Percentiles rank a stretch among this genome's conserved stretches.
These are phyloP conservation scores for Ceratocystiopsis minuta DNA, from an alignment of 2,329 filamentous ascomycete species.

Conservation along the genomic window DNA sequence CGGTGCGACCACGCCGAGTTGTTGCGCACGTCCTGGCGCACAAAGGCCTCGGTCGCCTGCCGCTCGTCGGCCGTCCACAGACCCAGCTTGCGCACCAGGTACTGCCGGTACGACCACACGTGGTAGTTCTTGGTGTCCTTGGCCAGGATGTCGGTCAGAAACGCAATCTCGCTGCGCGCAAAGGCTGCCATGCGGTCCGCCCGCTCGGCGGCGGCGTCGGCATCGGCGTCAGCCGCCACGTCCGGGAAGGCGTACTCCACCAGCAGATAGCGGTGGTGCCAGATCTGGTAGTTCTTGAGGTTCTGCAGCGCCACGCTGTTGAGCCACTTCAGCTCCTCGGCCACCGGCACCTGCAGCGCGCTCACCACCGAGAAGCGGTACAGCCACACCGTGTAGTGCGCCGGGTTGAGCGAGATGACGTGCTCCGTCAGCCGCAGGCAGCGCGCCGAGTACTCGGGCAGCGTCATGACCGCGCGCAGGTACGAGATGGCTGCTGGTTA, in stretches of 20 bases:
- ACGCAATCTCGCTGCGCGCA: conserved; percentile 49
- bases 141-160: conserved; percentile 63
- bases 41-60: conserved; percentile 49
- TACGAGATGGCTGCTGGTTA: conserved; percentile 57
- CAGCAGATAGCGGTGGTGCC: conserved; percentile 55
- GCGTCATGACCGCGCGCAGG: conserved; percentile 81
- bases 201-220: too few species aligned
- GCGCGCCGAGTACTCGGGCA: conserved; percentile 64
- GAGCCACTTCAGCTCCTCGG: conserved; percentile 67
- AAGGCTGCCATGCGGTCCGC: conserved; percentile 36
- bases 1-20: conserved; percentile 97
- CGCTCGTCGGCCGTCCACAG: conserved; percentile 51
- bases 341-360: conserved; percentile 43
- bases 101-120: conserved; percentile 89
- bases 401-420: conserved; percentile 83
- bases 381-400: conserved; percentile 97
- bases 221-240: conserved; percentile 25
- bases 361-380: conserved; percentile 72
- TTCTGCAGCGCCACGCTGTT: conserved; percentile 67
- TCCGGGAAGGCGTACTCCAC: conserved; percentile 38
- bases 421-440: conserved; percentile 69
- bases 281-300: conserved; percentile 98
- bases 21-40: conserved; percentile 72
- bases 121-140: conserved; percentile 95
- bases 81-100: conserved; percentile 44